A percentile compares a stretch with the other conserved stretches of the same genome.
Evolutionary conservation across 495 filamentous ascomycete species (phyloP).

Genomic region (Cudoniella acicularis): DNA sequence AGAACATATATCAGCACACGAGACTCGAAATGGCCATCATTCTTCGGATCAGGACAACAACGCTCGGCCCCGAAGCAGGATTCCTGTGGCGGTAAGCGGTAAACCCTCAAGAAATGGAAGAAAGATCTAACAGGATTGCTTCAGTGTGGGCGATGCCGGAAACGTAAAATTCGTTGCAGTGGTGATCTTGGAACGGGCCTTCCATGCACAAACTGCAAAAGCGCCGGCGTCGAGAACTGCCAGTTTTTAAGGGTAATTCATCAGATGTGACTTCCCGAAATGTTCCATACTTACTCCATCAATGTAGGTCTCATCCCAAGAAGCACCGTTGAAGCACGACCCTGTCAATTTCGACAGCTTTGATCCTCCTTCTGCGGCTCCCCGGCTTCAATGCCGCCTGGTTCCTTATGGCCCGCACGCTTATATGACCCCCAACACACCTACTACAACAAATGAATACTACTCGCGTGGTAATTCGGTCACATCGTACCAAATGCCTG

Average conservation of each 20-base stretch:
- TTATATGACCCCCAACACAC: constrained; percentile 28
- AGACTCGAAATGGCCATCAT: constrained; percentile 13
- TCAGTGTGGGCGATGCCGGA: constrained; percentile 92
- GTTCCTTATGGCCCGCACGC: constrained; percentile 23
- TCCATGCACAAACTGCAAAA: constrained; percentile 81
- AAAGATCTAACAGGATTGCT: background rate
- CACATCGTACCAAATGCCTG: constrained; percentile 32
- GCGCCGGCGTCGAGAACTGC: constrained; percentile 65
- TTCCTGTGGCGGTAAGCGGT: constrained; percentile 64
- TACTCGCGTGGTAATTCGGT: constrained; percentile 28
- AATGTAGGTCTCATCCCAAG: constrained; percentile 43
- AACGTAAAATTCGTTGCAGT: constrained; percentile 94
- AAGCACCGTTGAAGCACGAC: constrained; percentile 39
- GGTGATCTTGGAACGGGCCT: constrained; percentile 73
- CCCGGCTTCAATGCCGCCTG: constrained; percentile 32
- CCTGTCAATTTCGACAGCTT: constrained; percentile 35
- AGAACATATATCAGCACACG: constrained; percentile 6
- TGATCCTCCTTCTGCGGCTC: constrained; percentile 35
- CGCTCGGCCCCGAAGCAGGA: constrained; percentile 46
- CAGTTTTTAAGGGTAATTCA: constrained; percentile 72
- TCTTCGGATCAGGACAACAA: constrained; percentile 16
- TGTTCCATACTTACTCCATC: constrained; percentile 13
- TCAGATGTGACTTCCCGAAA: background rate
- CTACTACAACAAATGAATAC: constrained; percentile 28
- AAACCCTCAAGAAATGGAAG: background rate